These are phyloP conservation scores for Penicillium sp. DNA, from an alignment of 2,329 filamentous ascomycete genomes.

Conservation along the genomic window DNA sequence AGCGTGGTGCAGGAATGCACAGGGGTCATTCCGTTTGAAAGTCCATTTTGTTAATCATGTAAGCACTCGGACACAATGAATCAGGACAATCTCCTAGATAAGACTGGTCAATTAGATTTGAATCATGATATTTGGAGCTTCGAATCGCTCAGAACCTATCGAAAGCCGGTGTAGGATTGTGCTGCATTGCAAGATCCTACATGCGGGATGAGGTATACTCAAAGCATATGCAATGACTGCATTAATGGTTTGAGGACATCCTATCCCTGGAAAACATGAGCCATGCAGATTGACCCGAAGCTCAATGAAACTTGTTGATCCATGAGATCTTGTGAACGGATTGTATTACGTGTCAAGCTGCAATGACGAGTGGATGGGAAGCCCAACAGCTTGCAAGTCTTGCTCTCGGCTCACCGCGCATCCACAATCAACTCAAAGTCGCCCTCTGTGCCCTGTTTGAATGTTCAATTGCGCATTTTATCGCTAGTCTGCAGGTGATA, in stretches of 20 bases:
- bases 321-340: neutral
- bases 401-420: constrained; percentile 29
- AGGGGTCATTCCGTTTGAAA: constrained; percentile 9
- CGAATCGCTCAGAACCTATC: neutral
- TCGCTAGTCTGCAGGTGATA: constrained; percentile 21
- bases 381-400: constrained; percentile 23
- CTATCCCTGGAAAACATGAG: neutral
- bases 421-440: constrained; percentile 28
- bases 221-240: neutral
- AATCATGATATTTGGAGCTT: neutral
- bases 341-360: neutral
- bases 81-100: constrained; percentile 2
- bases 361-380: constrained; percentile 1
- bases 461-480: constrained; percentile 5
- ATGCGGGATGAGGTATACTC: neutral
- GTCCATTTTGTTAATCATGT: neutral
- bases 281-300: neutral
- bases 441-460: constrained; percentile 14
- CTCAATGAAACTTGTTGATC: neutral
- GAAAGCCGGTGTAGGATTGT: neutral
- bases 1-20: constrained; percentile 2
- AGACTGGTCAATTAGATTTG: constrained; percentile 15
- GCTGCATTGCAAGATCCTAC: constrained; percentile 3
- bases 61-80: neutral
- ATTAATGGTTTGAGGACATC: neutral